A percentile compares a stretch with the other conserved stretches of the same genome.
These are phyloP conservation scores for Crassisporium funariophilum DNA, from an alignment of 768 basidiomycete genomes.

Conservation along the genomic window DNA sequence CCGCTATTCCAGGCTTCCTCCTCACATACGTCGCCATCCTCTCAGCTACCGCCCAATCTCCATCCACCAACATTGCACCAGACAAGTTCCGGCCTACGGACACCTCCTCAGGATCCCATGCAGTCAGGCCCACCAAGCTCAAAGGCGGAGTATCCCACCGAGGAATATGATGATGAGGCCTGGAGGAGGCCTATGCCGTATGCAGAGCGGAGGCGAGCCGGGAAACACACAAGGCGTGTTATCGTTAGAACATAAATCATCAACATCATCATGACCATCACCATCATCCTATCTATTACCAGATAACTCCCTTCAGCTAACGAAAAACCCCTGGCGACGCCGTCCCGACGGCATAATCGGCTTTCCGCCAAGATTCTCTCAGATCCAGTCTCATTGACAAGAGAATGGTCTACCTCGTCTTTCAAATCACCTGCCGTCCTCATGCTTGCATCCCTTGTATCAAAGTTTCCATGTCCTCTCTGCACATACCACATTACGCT, in stretches of 20 bases:
- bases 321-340: too few species aligned
- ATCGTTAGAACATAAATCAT: conserved; percentile 51
- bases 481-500: too few species aligned
- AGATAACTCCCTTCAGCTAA: conserved; percentile 10
- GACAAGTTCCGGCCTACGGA: conserved; percentile 42
- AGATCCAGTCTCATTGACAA: too few species aligned
- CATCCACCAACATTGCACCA: conserved; percentile 35
- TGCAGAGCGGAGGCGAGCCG: conserved; percentile 72
- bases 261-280: conserved; percentile 17
- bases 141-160: conserved; percentile 41
- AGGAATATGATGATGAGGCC: conserved; percentile 69
- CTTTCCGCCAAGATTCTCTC: too few species aligned
- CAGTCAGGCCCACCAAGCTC: conserved; percentile 33
- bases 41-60: conserved; percentile 34
- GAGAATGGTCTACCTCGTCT: too few species aligned
- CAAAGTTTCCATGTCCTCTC: too few species aligned
- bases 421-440: too few species aligned
- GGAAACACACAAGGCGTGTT: conserved; percentile 78
- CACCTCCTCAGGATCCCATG: conserved; percentile 46
- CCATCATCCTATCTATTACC: conserved; percentile 9
- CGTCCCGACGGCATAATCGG: too few species aligned
- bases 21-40: conserved; percentile 30
- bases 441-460: too few species aligned
- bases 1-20: conserved; percentile 37
- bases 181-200: conserved; percentile 77